Evolutionary conservation across 768 basidiomycete genomes (phyloP).

Genomic region (Pisolithus marmoratus): DNA sequence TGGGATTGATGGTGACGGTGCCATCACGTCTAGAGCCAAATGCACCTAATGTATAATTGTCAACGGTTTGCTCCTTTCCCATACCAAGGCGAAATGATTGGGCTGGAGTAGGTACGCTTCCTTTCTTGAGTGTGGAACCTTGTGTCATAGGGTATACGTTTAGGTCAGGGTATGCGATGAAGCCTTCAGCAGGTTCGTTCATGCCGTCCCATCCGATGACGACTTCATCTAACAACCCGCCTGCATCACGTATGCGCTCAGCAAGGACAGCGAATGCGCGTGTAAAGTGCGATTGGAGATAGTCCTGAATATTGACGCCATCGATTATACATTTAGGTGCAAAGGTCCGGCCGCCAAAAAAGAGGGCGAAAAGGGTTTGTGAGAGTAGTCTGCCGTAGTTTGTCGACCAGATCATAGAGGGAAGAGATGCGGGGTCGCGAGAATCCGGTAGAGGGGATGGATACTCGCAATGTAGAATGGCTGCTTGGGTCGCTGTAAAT

Average conservation of each 20-base stretch:
- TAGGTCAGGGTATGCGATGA: conserved; percentile 62
- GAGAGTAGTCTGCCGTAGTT: conserved; percentile 88
- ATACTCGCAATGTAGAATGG: conserved; percentile 88
- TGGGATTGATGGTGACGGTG: conserved; percentile 76
- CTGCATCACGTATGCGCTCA: conserved; percentile 68
- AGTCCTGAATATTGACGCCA: conserved; percentile 88
- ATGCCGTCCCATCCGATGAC: conserved; percentile 96
- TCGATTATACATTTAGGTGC: conserved; percentile 91
- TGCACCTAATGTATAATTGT: conserved; percentile 73
- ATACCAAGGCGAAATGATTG: conserved; percentile 84
- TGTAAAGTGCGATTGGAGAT: conserved; percentile 71
- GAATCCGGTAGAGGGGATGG: conserved; percentile 41
- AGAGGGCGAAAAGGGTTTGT: conserved; percentile 90
- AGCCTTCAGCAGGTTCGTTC: conserved; percentile 92
- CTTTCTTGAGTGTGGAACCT: conserved; percentile 75
- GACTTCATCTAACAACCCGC: conserved; percentile 75
- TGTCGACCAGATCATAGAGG: conserved; percentile 96
- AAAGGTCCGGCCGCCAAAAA: conserved; percentile 86
- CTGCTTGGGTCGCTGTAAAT: conserved; percentile 79
- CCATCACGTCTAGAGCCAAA: conserved; percentile 76
- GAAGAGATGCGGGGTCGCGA: conserved; percentile 68
- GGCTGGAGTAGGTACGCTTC: conserved; percentile 78
- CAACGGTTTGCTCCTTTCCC: conserved; percentile 77
- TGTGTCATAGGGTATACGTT: conserved; percentile 58
- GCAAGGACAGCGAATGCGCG: conserved; percentile 72